phyloP scores from a whole-genome alignment of 441 rosid genomes.

The Theobroma grandiflorum region DNA sequence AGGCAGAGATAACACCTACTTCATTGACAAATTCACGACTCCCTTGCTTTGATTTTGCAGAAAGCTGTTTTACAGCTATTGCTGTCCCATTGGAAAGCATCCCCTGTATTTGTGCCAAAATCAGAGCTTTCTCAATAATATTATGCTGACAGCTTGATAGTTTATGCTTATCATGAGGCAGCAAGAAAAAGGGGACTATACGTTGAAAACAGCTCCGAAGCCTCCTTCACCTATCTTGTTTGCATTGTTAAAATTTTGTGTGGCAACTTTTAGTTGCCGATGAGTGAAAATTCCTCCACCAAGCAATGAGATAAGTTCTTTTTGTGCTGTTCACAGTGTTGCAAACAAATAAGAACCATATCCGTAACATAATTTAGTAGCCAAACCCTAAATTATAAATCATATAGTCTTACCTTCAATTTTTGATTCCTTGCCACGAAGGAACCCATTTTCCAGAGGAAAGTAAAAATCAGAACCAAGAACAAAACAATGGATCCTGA shows the following conservation, averaged over 20 bases:
- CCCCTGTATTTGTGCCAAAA: constrained; percentile 48
- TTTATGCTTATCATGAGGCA: not conserved
- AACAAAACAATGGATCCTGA: constrained; percentile 36
- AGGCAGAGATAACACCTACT: constrained; percentile 67
- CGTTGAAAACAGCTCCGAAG: constrained; percentile 87
- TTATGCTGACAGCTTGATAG: constrained; percentile 16
- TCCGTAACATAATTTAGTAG: not conserved
- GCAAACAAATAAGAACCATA: constrained; percentile 3
- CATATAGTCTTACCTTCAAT: constrained; percentile 21
- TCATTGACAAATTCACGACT: constrained; percentile 74
- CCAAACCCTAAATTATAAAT: not conserved
- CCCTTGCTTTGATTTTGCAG: constrained; percentile 74
- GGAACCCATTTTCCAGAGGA: constrained; percentile 36
- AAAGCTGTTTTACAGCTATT: constrained; percentile 76
- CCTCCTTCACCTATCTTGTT: constrained; percentile 94
- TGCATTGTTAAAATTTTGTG: constrained; percentile 61
- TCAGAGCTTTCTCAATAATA: not conserved
- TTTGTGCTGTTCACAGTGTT: constrained; percentile 13
- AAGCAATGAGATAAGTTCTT: constrained; percentile 14
- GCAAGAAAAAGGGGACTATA: constrained; percentile 23
- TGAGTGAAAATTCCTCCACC: constrained; percentile 56
- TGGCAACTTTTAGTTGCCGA: constrained; percentile 68
- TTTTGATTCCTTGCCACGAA: constrained; percentile 45
- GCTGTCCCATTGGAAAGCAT: constrained; percentile 54
- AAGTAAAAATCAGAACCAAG: constrained; percentile 32